phyloP scores from a whole-genome alignment of 164 flowering plant genomes.

The Vitis amurensis region DNA sequence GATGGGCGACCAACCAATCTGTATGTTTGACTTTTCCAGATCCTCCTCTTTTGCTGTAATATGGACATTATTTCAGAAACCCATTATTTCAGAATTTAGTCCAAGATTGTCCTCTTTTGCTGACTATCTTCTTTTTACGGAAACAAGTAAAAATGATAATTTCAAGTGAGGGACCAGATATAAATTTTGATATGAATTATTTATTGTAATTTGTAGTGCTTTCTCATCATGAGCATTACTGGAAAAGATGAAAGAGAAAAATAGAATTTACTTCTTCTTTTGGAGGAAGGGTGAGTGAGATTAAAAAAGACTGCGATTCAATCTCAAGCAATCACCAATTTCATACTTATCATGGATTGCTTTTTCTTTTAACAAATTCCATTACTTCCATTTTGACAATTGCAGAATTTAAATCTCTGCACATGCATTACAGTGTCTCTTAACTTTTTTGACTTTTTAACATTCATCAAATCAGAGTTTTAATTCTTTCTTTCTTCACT shows the following conservation, averaged over 20 bases:
- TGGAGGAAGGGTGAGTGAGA: background rate
- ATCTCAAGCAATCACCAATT: background rate
- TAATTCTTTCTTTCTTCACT: background rate
- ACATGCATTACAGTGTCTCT: background rate
- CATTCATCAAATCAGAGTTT: background rate
- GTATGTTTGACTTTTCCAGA: constrained; percentile 21
- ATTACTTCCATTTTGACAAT: background rate
- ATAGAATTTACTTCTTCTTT: background rate
- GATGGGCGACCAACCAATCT: constrained; percentile 65
- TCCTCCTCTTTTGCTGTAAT: background rate
- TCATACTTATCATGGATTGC: background rate
- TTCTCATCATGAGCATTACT: background rate
- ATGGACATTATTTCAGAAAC: background rate
- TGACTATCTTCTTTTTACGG: no score
- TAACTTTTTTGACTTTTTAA: background rate
- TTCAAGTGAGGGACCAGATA: no score
- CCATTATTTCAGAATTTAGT: no score
- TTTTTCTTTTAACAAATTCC: background rate
- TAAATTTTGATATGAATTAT: no score
- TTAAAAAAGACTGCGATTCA: background rate
- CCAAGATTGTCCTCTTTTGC: no score
- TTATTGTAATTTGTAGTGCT: background rate
- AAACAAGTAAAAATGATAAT: no score
- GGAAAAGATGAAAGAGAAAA: background rate
- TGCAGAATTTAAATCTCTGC: background rate